Percentiles rank a stretch among this genome's conserved stretches.
Evolutionary conservation across 176 grass and related monocot genomes (phyloP).

Genomic region (Aechmea fasciata): DNA sequence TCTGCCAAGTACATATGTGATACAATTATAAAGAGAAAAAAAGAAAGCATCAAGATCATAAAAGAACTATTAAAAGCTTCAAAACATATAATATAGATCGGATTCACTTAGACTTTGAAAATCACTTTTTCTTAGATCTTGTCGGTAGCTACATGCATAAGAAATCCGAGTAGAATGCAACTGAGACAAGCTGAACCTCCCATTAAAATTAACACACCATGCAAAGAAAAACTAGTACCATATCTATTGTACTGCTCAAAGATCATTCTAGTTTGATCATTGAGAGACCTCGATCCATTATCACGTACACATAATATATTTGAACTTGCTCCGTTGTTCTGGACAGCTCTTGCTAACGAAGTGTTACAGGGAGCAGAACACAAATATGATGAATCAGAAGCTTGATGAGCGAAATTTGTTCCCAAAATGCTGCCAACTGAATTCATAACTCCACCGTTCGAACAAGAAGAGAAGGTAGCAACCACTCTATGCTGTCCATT

Average conservation of each 20-base stretch:
- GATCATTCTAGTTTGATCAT: neutral
- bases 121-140: neutral
- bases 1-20: slow-evolving; percentile 17
- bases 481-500: slow-evolving; percentile 20
- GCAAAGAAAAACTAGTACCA: neutral
- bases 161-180: slow-evolving; percentile 2
- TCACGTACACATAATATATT: neutral
- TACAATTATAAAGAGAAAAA: slow-evolving; percentile 17
- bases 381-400: slow-evolving; percentile 19
- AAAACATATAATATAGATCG: neutral
- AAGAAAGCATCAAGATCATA: slow-evolving; percentile 11
- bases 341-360: slow-evolving; percentile 19
- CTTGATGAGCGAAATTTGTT: slow-evolving; percentile 15
- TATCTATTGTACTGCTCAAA: slow-evolving; percentile 5
- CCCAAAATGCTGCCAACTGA: slow-evolving; percentile 22
- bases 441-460: slow-evolving; percentile 6
- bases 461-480: slow-evolving; percentile 23
- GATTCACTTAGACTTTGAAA: neutral
- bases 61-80: neutral
- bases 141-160: neutral
- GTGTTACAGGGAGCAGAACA: slow-evolving; percentile 7
- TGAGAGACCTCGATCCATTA: neutral
- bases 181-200: neutral
- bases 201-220: slow-evolving; percentile 1
- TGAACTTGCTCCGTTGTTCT: neutral